Evolutionary conservation across 495 filamentous ascomycete genomes (phyloP).

Genomic region (Penicillium salamii): DNA sequence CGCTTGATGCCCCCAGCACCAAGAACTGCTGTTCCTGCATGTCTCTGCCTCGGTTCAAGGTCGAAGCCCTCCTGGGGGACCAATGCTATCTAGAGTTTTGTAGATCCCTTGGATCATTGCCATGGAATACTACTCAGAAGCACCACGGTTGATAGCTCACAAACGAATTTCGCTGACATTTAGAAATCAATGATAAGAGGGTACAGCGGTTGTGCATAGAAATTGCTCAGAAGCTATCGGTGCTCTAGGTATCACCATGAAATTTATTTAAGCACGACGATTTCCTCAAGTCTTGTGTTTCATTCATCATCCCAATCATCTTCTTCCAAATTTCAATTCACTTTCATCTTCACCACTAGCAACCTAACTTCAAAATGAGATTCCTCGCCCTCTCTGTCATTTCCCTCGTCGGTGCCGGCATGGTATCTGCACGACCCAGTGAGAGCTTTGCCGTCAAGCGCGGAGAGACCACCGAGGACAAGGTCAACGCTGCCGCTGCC

Average conservation of each 20-base stretch:
- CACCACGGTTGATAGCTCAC: slow-evolving; percentile 8
- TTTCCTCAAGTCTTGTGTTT: slow-evolving; percentile 2
- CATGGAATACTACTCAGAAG: neutral
- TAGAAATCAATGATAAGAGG: slow-evolving; percentile 4
- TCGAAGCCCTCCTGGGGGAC: neutral
- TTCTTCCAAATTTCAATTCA: neutral
- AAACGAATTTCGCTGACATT: neutral
- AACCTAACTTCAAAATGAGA: slow-evolving; percentile 29
- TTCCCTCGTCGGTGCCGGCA: slow-evolving; percentile 17
- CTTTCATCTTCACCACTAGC: neutral
- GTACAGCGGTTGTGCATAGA: neutral
- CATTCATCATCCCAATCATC: slow-evolving; percentile 2
- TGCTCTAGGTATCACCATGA: neutral
- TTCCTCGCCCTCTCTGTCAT: slow-evolving; percentile 28
- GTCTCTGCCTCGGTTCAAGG: neutral
- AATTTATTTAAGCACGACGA: slow-evolving; percentile 19
- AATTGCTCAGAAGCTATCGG: neutral
- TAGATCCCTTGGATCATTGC: slow-evolving; percentile 1
- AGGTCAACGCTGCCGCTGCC: slow-evolving; percentile 15
- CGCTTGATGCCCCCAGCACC: neutral
- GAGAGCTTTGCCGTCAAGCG: slow-evolving; percentile 9
- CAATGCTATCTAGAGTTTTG: slow-evolving; percentile 18
- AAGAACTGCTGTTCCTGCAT: slow-evolving; percentile 7
- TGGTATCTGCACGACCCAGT: slow-evolving; percentile 17
- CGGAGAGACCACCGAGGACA: slow-evolving; percentile 2